A percentile compares a stretch with the other conserved stretches of the same genome.
Conservation (phyloP, 176 grass and related monocot genomes). For the Oryza glumipatula region DNA sequence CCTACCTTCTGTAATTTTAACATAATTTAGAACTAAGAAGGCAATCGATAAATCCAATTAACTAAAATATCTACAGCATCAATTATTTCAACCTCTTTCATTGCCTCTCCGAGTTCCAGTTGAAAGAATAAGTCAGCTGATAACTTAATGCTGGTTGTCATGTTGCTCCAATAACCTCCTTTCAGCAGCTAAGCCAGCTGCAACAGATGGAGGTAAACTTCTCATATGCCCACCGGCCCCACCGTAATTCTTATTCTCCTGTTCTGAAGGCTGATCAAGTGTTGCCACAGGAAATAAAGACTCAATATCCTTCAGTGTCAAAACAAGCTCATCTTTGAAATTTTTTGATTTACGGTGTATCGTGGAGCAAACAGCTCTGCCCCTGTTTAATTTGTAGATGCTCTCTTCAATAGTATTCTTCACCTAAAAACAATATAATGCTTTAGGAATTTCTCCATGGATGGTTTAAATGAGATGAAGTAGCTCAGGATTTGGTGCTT, state of each 20-base stretch:
- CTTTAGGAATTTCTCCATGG: neutral
- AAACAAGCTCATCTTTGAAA: slow-evolving; percentile 76
- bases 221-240: slow-evolving; percentile 46
- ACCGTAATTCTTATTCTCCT: slow-evolving; percentile 31
- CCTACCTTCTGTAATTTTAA: neutral
- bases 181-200: slow-evolving; percentile 86
- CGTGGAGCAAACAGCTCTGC: slow-evolving; percentile 62
- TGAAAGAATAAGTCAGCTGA: neutral
- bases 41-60: neutral
- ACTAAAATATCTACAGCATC: neutral
- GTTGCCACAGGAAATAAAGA: slow-evolving; percentile 60
- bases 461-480: slow-evolving; percentile 10
- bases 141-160: slow-evolving; percentile 32
- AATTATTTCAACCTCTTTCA: neutral
- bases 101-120: neutral
- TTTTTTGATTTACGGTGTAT: slow-evolving; percentile 69
- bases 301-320: slow-evolving; percentile 83
- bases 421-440: slow-evolving; percentile 54
- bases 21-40: neutral
- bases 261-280: slow-evolving; percentile 51
- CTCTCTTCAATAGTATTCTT: slow-evolving; percentile 92
- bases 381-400: slow-evolving; percentile 81
- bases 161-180: slow-evolving; percentile 59
- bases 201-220: slow-evolving; percentile 77
- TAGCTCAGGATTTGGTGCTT: slow-evolving; percentile 18